Conservation (phyloP, 2,329 filamentous ascomycete genomes). For the Ophiobolus disseminans region DNA sequence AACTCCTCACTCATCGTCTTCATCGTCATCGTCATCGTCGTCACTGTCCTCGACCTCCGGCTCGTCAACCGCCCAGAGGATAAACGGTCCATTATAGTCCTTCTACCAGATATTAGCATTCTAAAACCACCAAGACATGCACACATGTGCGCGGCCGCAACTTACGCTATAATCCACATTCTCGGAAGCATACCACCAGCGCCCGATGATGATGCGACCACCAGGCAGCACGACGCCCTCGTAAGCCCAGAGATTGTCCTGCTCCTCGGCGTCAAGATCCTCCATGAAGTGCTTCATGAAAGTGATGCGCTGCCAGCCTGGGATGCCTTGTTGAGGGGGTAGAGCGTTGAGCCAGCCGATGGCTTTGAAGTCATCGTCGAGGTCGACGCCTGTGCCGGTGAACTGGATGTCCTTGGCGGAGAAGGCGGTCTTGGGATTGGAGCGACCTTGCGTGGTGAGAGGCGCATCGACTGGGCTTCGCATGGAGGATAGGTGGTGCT, state of each 20-base stretch:
- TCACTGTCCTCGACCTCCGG: conserved; percentile 10
- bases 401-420: conserved; percentile 41
- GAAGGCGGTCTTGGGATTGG: conserved; percentile 3
- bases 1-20: too few species aligned
- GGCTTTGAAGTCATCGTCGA: conserved; percentile 40
- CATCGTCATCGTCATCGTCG: conserved; percentile 3
- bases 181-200: conserved; percentile 55
- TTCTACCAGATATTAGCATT: conserved; percentile 20
- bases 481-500: conserved; percentile 49
- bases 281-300: conserved; percentile 61
- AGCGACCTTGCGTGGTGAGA: conserved; percentile 17
- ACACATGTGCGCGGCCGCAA: neutral
- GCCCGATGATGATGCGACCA: conserved; percentile 55
- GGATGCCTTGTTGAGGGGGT: conserved; percentile 55
- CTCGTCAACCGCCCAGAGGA: conserved; percentile 49
- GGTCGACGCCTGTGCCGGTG: conserved; percentile 49
- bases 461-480: conserved; percentile 17
- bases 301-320: conserved; percentile 62
- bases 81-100: conserved; percentile 36
- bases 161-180: conserved; percentile 31
- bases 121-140: neutral
- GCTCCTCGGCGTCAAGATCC: conserved; percentile 32
- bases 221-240: conserved; percentile 59
- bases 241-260: conserved; percentile 56
- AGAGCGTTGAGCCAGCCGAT: conserved; percentile 60